Evolutionary conservation across 805 yeast genomes (phyloP).

Genomic region (Gaillardinia entomophila): DNA sequence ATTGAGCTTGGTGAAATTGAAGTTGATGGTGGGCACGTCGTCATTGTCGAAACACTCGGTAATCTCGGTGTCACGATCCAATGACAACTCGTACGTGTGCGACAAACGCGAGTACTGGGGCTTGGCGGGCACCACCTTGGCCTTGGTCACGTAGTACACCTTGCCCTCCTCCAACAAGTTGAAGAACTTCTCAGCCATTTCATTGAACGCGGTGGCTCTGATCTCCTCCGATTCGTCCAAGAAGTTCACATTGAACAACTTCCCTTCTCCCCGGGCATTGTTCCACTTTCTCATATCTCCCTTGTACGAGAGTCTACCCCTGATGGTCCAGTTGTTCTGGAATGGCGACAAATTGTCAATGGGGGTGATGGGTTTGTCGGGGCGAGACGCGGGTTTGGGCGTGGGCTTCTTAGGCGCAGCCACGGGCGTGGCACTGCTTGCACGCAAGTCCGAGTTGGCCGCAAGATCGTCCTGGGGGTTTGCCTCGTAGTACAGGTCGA

Average conservation of each 20-base stretch:
- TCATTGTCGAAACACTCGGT: conserved; percentile 57
- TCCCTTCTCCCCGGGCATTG: conserved; percentile 82
- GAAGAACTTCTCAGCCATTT: conserved; percentile 72
- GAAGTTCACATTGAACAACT: conserved; percentile 80
- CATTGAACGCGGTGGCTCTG: conserved; percentile 90
- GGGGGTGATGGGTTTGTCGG: conserved; percentile 46
- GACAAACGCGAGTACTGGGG: conserved; percentile 77
- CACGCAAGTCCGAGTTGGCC: conserved; percentile 3
- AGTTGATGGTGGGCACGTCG: conserved; percentile 74
- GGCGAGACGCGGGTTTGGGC: conserved; percentile 9
- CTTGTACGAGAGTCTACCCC: conserved; percentile 85
- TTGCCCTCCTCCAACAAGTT: conserved; percentile 80
- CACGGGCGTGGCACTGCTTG: conserved; percentile 1
- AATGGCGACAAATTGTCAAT: conserved; percentile 90
- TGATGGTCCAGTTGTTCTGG: conserved; percentile 85
- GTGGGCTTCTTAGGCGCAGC: conserved; percentile 9
- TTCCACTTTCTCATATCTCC: conserved; percentile 86
- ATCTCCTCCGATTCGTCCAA: conserved; percentile 95
- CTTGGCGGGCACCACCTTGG: conserved; percentile 76
- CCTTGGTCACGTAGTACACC: conserved; percentile 78
- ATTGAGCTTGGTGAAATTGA: conserved; percentile 66
- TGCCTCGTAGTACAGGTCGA: conserved; percentile 53
- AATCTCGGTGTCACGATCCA: conserved; percentile 74
- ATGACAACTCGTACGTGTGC: conserved; percentile 82
- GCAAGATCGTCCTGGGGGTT: conserved; percentile 50